Evolutionary conservation across 345 rosid species (phyloP).

Genomic region (Conringia planisiliqua): DNA sequence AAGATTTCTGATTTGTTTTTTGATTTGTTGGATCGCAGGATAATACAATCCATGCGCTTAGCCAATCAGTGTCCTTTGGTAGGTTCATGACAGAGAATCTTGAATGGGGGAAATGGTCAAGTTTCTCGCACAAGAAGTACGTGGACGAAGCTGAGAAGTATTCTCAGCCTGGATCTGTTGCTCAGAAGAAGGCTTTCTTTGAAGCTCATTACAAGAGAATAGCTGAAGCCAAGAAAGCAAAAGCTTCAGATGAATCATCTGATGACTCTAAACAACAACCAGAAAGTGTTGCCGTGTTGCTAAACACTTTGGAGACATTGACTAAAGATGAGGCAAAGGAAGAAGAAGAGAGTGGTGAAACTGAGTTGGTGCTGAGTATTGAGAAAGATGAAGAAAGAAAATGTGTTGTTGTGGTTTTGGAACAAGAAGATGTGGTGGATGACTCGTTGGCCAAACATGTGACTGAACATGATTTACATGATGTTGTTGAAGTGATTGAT

Average conservation of each 20-base stretch:
- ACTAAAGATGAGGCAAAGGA: conserved; percentile 23
- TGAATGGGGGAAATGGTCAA: conserved; percentile 94
- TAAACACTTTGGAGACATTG: conserved; percentile 31
- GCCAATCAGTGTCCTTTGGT: conserved; percentile 86
- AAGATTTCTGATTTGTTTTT: too few species aligned
- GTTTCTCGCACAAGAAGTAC: conserved; percentile 66
- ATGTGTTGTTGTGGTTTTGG: conserved; percentile 11
- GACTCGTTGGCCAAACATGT: neutral
- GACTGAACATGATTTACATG: conserved; percentile 5
- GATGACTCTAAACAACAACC: conserved; percentile 2
- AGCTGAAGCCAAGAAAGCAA: conserved; percentile 60
- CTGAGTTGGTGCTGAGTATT: conserved; percentile 5
- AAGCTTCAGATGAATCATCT: conserved; percentile 29
- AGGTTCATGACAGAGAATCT: conserved; percentile 76
- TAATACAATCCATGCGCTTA: conserved; percentile 53
- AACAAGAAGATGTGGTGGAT: conserved; percentile 17
- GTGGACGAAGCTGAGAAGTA: conserved; percentile 77
- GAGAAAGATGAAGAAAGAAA: neutral
- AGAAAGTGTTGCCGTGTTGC: conserved; percentile 16
- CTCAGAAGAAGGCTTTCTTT: conserved; percentile 80
- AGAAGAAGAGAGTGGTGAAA: conserved; percentile 11
- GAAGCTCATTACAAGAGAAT: conserved; percentile 76
- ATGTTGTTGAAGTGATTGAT: conserved; percentile 1
- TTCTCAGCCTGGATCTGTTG: conserved; percentile 78
- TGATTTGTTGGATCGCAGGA: conserved; percentile 44